Evolutionary conservation across 148 eudicot genomes (phyloP), one percentile per base, ranked within the genome.

Genomic region (Mesembryanthemum crystallinum): DNA sequence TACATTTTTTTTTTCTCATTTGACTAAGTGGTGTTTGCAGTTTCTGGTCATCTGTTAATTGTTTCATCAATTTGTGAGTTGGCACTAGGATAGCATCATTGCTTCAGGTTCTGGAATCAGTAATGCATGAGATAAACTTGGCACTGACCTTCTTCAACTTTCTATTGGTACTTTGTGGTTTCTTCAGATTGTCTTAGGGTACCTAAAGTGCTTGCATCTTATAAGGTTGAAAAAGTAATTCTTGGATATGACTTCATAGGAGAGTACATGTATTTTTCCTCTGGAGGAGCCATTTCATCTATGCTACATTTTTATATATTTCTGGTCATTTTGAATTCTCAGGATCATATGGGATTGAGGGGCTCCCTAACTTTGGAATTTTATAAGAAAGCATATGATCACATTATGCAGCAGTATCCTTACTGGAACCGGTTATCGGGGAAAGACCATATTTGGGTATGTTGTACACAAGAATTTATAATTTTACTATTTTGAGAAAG

Each of bases 371-470:
- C 98, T 63, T 83, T 95, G 66, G 97, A 92, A 6, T 85, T 82
- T 74, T 89, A 91, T 78, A 90, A 89, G 86, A 88, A 83, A 61
- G 98, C 97, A 73, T 86, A 90, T 80, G 79, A 88, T 57, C 94
- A 95, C 86, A 90, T 95, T 76, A 81, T 71, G 57, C 65, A 85
- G 63, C 86, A 90, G 73, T 95, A 89, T 87, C 89, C 91, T 27
- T 95, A 89, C 78, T 95, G 98, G 98, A 89, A 95, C 67, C 91
- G 79, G 64, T 83, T 97, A 73, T 86, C 94, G 37, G 98, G 98
- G 76, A 90, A 84, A 84, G 97, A 95, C 84, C 98, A 95, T 80
- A 90, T 95, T 52, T 87, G 97, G 92, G 87, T 85, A 91, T 72
- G 85, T 42, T 54, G 37, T 57, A 67, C 74, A 60, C 60, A 65